Evolutionary conservation across 495 filamentous ascomycete genomes (phyloP).

Genomic region (Aspergillus olivimuriae): DNA sequence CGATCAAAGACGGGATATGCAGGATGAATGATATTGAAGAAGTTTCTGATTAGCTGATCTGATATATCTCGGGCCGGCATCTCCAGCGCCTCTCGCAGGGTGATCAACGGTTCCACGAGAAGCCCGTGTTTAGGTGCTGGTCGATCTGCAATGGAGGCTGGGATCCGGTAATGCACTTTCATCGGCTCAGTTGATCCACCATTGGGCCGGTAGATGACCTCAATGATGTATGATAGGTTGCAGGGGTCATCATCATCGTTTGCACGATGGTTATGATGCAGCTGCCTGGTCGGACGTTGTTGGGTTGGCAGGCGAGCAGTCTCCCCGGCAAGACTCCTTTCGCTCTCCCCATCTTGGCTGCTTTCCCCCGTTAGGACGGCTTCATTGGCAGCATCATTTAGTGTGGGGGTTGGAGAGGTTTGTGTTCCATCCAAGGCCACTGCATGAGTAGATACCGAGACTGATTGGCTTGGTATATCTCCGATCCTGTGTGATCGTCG

Average conservation of each 20-base stretch:
- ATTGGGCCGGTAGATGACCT: background rate
- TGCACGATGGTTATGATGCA: no score
- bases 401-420: no score
- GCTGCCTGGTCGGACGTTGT: no score
- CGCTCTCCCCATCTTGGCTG: no score
- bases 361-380: no score
- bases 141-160: slow-evolving; percentile 6
- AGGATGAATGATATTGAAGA: slow-evolving; percentile 10
- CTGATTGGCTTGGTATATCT: no score
- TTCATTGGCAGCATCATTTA: no score
- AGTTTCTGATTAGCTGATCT: slow-evolving; percentile 5
- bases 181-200: slow-evolving; percentile 3
- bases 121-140: background rate
- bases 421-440: no score
- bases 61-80: slow-evolving; percentile 3
- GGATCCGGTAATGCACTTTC: slow-evolving; percentile 9
- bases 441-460: no score
- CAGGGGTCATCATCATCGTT: background rate
- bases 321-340: no score
- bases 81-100: slow-evolving; percentile 8
- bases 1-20: slow-evolving; percentile 15
- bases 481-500: no score
- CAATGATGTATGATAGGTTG: background rate
- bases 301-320: no score
- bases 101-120: slow-evolving; percentile 1